phyloP scores from a whole-genome alignment of 768 basidiomycete species.

The Tephrocybe sp. region DNA sequence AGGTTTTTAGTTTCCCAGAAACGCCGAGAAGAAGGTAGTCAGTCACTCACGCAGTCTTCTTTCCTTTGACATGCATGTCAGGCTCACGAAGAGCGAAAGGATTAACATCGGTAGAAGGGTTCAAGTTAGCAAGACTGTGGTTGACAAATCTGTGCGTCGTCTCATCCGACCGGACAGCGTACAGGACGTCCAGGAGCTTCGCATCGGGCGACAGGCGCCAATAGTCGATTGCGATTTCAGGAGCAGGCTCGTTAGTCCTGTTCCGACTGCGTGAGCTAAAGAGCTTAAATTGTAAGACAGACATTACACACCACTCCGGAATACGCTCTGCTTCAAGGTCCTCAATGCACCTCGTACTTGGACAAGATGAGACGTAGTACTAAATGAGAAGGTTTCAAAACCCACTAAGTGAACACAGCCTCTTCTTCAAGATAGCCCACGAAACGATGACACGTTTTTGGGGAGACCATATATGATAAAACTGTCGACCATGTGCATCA shows the following conservation, averaged over 20 bases:
- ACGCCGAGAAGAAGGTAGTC: neutral
- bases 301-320: conserved; percentile 72
- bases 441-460: conserved; percentile 82
- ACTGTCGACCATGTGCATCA: conserved; percentile 41
- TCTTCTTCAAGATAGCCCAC: conserved; percentile 95
- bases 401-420: conserved; percentile 89
- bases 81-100: conserved; percentile 90
- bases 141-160: conserved; percentile 94
- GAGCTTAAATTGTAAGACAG: neutral
- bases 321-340: conserved; percentile 82
- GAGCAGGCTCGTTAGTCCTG: conserved; percentile 73
- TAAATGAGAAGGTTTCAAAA: conserved; percentile 6
- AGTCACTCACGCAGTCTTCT: conserved; percentile 61
- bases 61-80: conserved; percentile 82
- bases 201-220: conserved; percentile 80
- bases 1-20: conserved; percentile 2
- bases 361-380: neutral
- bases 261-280: neutral
- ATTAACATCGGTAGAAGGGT: conserved; percentile 77
- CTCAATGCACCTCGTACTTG: conserved; percentile 75
- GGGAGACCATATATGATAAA: conserved; percentile 76
- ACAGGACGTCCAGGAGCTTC: conserved; percentile 84
- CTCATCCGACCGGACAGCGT: conserved; percentile 92
- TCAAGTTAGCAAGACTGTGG: conserved; percentile 89
- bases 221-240: conserved; percentile 92